Evolutionary conservation across 345 rosid genomes (phyloP).

Genomic region (Hibiscus mutabilis): DNA sequence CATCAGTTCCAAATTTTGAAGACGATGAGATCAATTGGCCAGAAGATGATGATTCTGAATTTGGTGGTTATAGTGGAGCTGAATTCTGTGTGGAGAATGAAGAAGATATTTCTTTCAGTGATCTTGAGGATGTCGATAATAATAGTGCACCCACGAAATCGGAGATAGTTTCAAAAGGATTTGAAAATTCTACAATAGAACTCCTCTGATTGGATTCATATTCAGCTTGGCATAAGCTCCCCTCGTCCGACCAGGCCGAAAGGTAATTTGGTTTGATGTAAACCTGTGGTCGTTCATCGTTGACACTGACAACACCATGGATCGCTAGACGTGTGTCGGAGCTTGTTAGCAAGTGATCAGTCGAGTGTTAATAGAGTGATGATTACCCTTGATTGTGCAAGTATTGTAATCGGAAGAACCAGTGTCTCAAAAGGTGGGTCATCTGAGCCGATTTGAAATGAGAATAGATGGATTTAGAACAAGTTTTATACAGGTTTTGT

Average conservation of each 20-base stretch:
- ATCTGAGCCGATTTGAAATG: background rate
- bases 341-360: constrained; percentile 5
- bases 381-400: constrained; percentile 12
- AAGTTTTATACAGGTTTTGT: too few species aligned
- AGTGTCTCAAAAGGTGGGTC: background rate
- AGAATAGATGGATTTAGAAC: background rate
- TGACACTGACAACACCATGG: background rate
- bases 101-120: constrained; percentile 92
- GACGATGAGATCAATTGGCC: constrained; percentile 73
- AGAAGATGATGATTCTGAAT: constrained; percentile 68
- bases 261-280: background rate
- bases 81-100: constrained; percentile 40
- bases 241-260: constrained; percentile 5
- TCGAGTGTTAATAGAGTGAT: constrained; percentile 15
- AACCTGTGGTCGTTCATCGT: background rate
- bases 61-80: constrained; percentile 27
- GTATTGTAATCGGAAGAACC: background rate
- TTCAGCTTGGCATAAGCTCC: constrained; percentile 15
- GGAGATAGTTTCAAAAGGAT: constrained; percentile 24
- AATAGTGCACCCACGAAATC: constrained; percentile 32
- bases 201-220: constrained; percentile 2
- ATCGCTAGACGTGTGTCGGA: background rate
- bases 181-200: constrained; percentile 11
- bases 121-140: constrained; percentile 67
- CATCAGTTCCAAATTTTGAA: constrained; percentile 38